phyloP scores from a whole-genome alignment of 192 early-diverging fungal genomes.

The Dissophora ornata region DNA sequence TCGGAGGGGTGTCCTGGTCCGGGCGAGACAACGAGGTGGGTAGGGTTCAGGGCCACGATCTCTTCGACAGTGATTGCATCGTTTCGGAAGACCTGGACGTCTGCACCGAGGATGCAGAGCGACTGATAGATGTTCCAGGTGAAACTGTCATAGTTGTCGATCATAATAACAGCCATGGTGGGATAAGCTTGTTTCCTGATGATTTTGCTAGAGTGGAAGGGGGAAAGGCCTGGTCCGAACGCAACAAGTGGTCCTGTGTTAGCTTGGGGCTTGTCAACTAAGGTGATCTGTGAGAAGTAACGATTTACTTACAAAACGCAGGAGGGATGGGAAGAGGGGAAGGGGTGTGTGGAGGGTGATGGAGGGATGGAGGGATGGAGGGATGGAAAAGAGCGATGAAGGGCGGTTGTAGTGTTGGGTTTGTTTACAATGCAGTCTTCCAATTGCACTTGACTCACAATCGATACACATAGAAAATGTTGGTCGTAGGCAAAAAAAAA shows the following conservation, averaged over 20 bases:
- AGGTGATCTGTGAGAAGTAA: too few species aligned
- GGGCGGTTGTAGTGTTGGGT: too few species aligned
- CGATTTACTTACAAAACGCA: background rate
- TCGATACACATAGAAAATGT: too few species aligned
- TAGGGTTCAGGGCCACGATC: conserved; percentile 82
- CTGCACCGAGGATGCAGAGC: conserved; percentile 88
- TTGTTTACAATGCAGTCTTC: too few species aligned
- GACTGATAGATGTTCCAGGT: conserved; percentile 99
- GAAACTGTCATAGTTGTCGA: conserved; percentile 99
- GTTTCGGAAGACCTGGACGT: conserved; percentile 94
- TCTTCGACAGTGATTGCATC: conserved; percentile 92
- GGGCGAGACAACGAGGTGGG: conserved; percentile 96
- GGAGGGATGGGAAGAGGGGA: too few species aligned
- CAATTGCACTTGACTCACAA: too few species aligned
- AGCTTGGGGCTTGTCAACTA: too few species aligned
- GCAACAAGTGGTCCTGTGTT: background rate
- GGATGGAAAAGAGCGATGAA: background rate
- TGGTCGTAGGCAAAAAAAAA: too few species aligned
- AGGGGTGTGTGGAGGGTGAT: background rate
- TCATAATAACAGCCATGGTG: conserved; percentile 79
- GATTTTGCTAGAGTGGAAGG: too few species aligned
- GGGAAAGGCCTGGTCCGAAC: too few species aligned
- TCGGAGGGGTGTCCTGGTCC: conserved; percentile 94
- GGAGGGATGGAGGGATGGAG: background rate
- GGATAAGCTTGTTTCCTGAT: background rate